phyloP scores from a whole-genome alignment of 176 grass and related monocot genomes.

The Oryza punctata region DNA sequence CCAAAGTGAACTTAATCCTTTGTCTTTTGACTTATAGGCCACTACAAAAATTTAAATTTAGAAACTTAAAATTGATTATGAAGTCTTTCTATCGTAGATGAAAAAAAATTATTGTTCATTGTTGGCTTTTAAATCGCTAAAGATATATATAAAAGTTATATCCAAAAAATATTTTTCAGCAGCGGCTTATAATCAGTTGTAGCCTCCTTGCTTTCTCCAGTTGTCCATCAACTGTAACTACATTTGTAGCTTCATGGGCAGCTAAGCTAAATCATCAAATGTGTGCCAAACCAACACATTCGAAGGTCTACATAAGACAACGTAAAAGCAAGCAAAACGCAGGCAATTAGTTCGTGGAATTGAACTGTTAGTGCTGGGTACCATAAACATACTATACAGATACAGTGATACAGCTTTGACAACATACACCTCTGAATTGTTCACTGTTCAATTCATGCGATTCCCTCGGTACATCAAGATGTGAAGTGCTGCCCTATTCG shows the following conservation, averaged over 20 bases:
- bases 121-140: too few species aligned
- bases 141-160: too few species aligned
- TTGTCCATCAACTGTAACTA: too few species aligned
- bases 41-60: too few species aligned
- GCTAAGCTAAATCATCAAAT: background rate
- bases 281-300: background rate
- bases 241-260: background rate
- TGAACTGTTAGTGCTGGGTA: background rate
- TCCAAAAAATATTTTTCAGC: too few species aligned
- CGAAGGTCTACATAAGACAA: background rate
- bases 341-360: background rate
- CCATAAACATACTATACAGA: background rate
- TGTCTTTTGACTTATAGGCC: too few species aligned
- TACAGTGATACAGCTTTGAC: background rate
- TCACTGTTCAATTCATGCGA: conserved; percentile 28
- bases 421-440: conserved; percentile 37
- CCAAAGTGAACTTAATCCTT: too few species aligned
- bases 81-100: too few species aligned
- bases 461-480: conserved; percentile 7
- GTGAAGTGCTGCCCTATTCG: background rate
- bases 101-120: too few species aligned
- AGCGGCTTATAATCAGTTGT: too few species aligned
- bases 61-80: too few species aligned
- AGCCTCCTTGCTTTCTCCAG: too few species aligned
- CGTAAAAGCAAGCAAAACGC: background rate